Base-by-base conservation (phyloP, 257 asterid species). In the Scutellaria galericulata region DNA sequence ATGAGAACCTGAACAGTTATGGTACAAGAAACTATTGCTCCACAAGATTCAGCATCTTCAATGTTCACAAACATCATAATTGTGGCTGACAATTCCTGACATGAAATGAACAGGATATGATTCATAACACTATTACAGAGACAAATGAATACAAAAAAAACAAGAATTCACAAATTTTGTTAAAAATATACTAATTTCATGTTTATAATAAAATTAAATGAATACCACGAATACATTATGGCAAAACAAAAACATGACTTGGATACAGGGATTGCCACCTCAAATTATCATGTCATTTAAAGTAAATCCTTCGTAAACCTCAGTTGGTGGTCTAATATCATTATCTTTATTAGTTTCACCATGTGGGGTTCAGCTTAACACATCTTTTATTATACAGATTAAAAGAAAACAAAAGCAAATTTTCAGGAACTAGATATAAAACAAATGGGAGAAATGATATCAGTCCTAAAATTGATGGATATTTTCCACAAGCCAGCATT, bases 1-100 rank as follows among this genome's bases (percentile, higher is more conserved):
- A 58, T 70, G 58, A 77, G 68, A 63, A 61, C 52, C 48, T 55
- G 22, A 41, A 59, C 69, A 70, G 15, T 27, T 70, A 44, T 45
- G 44, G 42, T 50, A 60, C 56, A 42, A 20, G 22, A 48, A 11
- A 11, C 7, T 52, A 37, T 27, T 81, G 18, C 46, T 20, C 70
- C 27, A 72, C 42, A 60, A 9, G 65, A 58, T n/a, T 51, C 56
- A 68, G 46, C 66, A 52, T 51, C 39, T 54, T 45, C 53, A 66
- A 11, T 37, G 47, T 47, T 22, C 7, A 14, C 27, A 24, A 24
- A 18, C 18, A 18, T 24, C 1, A 24, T 24, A 24, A 24, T 24
- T 24, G 27, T 24, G 27, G 27, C 27, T 24, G 27, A 2, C 27
- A 24, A 24, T 24, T 24, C 27, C 27, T 24, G 27, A 24, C 27